A percentile compares a stretch with the other conserved stretches of the same genome.
Evolutionary conservation across 2,329 filamentous ascomycete genomes (phyloP).

Genomic region (Bertia moriformis): DNA sequence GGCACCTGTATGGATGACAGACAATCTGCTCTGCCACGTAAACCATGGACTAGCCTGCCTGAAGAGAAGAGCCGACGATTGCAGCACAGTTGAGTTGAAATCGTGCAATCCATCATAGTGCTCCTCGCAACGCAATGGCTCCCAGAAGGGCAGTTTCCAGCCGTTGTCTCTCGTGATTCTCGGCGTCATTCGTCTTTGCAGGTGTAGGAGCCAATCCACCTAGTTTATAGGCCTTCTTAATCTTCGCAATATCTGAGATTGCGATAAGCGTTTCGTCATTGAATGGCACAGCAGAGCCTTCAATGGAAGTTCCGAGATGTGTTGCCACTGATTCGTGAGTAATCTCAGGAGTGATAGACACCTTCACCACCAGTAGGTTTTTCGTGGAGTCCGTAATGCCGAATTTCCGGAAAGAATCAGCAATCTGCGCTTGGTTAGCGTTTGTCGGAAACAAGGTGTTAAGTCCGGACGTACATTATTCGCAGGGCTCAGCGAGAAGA

Average conservation of each 20-base stretch:
- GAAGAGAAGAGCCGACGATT: too few relatives aligned
- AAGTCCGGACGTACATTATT: constrained; percentile 33
- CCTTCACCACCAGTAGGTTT: constrained; percentile 40
- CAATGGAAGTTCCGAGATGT: constrained; percentile 27
- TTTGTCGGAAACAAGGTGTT: constrained; percentile 4
- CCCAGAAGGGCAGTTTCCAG: neutral
- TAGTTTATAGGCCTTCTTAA: constrained; percentile 44
- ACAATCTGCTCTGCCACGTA: too few relatives aligned
- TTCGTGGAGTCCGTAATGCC: constrained; percentile 37
- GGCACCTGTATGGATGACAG: too few relatives aligned
- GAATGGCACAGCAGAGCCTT: constrained; percentile 28
- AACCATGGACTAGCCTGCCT: too few relatives aligned
- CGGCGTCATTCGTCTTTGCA: neutral
- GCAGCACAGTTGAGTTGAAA: too few relatives aligned
- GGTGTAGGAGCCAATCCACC: constrained; percentile 7
- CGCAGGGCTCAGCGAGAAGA: constrained; percentile 44
- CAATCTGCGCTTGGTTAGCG: constrained; percentile 28
- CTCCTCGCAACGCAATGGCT: neutral
- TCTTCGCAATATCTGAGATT: constrained; percentile 28
- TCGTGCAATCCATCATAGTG: too few relatives aligned
- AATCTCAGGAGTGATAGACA: constrained; percentile 25
- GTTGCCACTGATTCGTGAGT: constrained; percentile 24
- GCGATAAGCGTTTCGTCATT: constrained; percentile 25
- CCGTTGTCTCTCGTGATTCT: neutral
- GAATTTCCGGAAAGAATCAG: constrained; percentile 46